Percentiles rank a stretch among this genome's conserved stretches.
Evolutionary conservation across 495 filamentous ascomycete species (phyloP).

Genomic region (Penicillium mononematosum): DNA sequence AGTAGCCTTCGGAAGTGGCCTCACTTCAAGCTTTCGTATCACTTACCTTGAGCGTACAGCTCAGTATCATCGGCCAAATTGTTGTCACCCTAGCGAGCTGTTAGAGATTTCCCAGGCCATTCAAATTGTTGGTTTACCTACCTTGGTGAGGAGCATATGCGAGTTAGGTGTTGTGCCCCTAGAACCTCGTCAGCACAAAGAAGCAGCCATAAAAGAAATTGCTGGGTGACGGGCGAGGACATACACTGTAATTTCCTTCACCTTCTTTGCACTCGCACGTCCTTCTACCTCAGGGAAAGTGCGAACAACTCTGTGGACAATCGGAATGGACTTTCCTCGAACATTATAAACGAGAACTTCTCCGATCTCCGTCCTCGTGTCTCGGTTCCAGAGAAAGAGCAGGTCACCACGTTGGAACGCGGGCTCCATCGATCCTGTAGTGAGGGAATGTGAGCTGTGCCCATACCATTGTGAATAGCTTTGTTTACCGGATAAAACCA

Average conservation of each 20-base stretch:
- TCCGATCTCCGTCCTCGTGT: slow-evolving; percentile 63
- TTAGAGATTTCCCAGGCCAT: neutral
- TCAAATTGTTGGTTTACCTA: slow-evolving; percentile 1
- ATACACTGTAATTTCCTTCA: slow-evolving; percentile 40
- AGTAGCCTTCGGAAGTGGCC: neutral
- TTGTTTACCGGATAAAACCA: slow-evolving; percentile 4
- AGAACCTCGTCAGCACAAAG: slow-evolving; percentile 11
- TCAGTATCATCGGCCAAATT: slow-evolving; percentile 93
- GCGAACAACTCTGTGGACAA: slow-evolving; percentile 43
- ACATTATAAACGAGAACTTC: slow-evolving; percentile 76
- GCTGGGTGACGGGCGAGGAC: slow-evolving; percentile 5
- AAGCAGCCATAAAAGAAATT: neutral
- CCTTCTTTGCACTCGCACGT: slow-evolving; percentile 35
- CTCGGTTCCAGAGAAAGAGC: slow-evolving; percentile 91
- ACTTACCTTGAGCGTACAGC: slow-evolving; percentile 39
- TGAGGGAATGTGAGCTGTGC: slow-evolving; percentile 37
- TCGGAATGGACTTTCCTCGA: slow-evolving; percentile 28
- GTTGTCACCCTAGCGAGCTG: slow-evolving; percentile 68
- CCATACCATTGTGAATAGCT: neutral
- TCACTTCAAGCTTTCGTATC: neutral
- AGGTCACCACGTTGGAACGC: slow-evolving; percentile 95
- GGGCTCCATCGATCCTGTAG: slow-evolving; percentile 94
- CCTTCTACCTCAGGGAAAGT: slow-evolving; percentile 56
- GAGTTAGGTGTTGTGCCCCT: slow-evolving; percentile 28
- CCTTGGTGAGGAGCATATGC: slow-evolving; percentile 78